Percentiles rank a stretch among this genome's conserved stretches.
These are phyloP conservation scores for Auriscalpium orientale DNA, from an alignment of 768 basidiomycete genomes.

Conservation along the genomic window DNA sequence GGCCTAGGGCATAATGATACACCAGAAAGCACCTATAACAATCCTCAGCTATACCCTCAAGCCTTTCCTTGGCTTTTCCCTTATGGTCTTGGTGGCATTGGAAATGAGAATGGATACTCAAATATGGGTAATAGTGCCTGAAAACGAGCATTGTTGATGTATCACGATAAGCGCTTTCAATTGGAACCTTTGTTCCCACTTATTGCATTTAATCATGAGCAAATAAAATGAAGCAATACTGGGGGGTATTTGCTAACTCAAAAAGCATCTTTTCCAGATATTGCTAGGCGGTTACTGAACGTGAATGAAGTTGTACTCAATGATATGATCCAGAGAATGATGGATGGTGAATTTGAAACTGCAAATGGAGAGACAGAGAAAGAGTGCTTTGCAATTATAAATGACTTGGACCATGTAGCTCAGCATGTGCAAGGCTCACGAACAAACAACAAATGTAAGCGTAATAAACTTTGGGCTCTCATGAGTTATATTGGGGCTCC, in stretches of 20 bases:
- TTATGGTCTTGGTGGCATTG: slow-evolving; percentile 31
- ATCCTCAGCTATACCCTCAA: slow-evolving; percentile 28
- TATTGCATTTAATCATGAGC: slow-evolving; percentile 32
- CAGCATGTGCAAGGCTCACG: slow-evolving; percentile 12
- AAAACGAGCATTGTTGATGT: slow-evolving; percentile 23
- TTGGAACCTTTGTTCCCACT: slow-evolving; percentile 29
- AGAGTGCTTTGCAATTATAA: slow-evolving; percentile 5
- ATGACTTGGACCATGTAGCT: slow-evolving; percentile 9
- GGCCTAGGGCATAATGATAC: slow-evolving; percentile 21
- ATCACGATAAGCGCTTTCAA: slow-evolving; percentile 35
- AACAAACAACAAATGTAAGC: slow-evolving; percentile 5
- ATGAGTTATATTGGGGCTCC: slow-evolving; percentile 12
- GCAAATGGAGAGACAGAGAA: slow-evolving; percentile 5
- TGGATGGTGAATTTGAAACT: neutral
- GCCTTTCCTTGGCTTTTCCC: slow-evolving; percentile 38
- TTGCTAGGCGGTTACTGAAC: slow-evolving; percentile 2
- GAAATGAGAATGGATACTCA: slow-evolving; percentile 6
- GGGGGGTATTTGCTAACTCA: slow-evolving; percentile 19
- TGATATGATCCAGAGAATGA: neutral
- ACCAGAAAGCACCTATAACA: slow-evolving; percentile 27
- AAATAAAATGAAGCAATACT: slow-evolving; percentile 23
- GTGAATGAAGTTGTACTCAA: slow-evolving; percentile 2
- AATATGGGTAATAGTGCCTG: slow-evolving; percentile 23
- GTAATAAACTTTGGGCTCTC: slow-evolving; percentile 16
- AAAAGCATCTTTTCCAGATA: neutral